phyloP scores from a whole-genome alignment of 176 grass and related monocot species.

The Cocos nucifera region DNA sequence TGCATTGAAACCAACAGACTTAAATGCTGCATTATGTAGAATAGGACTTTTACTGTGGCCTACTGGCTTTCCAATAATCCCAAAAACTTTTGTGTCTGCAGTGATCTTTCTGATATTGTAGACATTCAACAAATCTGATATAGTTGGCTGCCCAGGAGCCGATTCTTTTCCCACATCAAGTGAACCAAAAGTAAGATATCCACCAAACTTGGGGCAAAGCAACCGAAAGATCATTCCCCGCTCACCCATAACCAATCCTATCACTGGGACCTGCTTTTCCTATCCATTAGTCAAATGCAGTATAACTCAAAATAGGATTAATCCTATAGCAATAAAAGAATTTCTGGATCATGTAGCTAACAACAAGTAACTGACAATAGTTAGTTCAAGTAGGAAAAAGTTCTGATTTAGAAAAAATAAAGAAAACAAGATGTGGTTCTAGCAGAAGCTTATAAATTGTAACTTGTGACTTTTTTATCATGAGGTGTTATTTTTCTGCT shows the following conservation, averaged over 20 bases:
- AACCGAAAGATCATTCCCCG: slow-evolving; percentile 84
- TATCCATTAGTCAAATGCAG: slow-evolving; percentile 54
- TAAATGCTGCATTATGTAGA: slow-evolving; percentile 92
- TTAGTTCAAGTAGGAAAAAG: no score
- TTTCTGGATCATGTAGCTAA: no score
- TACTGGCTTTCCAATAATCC: slow-evolving; percentile 86
- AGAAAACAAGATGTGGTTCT: no score
- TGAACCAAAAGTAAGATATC: slow-evolving; percentile 85
- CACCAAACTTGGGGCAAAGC: slow-evolving; percentile 88
- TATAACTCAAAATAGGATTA: slow-evolving; percentile 28
- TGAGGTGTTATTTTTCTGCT: no score
- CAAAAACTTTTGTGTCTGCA: slow-evolving; percentile 73
- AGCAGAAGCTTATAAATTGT: no score
- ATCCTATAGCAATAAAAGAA: background rate
- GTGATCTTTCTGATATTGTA: slow-evolving; percentile 68
- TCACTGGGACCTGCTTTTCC: slow-evolving; percentile 85
- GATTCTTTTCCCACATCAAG: slow-evolving; percentile 70
- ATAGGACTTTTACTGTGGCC: slow-evolving; percentile 85
- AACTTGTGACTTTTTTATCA: no score
- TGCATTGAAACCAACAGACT: slow-evolving; percentile 66
- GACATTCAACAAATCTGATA: slow-evolving; percentile 61
- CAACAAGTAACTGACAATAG: background rate
- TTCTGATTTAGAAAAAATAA: no score
- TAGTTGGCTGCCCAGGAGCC: slow-evolving; percentile 61
- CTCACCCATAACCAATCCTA: slow-evolving; percentile 92